Base-by-base conservation (phyloP, 177 flowering plant species). In the Tripterygium wilfordii region DNA sequence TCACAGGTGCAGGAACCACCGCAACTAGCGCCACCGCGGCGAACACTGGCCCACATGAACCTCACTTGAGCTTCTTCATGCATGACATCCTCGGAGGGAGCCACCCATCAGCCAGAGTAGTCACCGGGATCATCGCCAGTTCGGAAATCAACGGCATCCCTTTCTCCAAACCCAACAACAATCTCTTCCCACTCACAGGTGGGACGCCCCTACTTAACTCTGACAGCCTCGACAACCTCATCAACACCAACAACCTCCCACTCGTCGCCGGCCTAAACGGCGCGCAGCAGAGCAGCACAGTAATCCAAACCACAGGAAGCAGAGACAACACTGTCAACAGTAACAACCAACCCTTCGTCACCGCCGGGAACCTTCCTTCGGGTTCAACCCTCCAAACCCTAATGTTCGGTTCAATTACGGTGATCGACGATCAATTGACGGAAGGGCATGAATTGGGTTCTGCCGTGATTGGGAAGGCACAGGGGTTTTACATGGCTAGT, bases 401-500 rank as follows among this genome's bases (percentile, higher is more conserved):
- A 23, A 61, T 65, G 60, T 65, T 65, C 9, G 74, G 76, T 10
- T 26, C 72, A 2, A 54, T 71, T 1, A 68, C 66, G 0, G 70
- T 68, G 23, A 42, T 68, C 9, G 74, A 68, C 22, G 73, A 68
- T 20, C 71, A 68, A 42, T 28, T 68, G 12, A 68, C 71, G 0
- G 62, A 60, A 45, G 70, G 73, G 32, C 68, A 72, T 20, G 74
- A 72, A 45, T 27, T 68, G 36, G 69, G 74, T 5, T 57, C 71
- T 0, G 53, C 50, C 0, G 50, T 63, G 16, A 15, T 69, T 0
- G 77, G 77, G 2, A 72, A 51, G 49, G 77, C 74, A 23, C 77
- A 72, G 21, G 77, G 77, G 8, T 69, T 68, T 37, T 56, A 64
- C 19, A 31, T 64, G 22, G 69, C 60, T 1, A 68, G 65, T 44